Base-by-base conservation (phyloP, 2,329 filamentous ascomycete species). In the Clonostachys rosea region DNA sequence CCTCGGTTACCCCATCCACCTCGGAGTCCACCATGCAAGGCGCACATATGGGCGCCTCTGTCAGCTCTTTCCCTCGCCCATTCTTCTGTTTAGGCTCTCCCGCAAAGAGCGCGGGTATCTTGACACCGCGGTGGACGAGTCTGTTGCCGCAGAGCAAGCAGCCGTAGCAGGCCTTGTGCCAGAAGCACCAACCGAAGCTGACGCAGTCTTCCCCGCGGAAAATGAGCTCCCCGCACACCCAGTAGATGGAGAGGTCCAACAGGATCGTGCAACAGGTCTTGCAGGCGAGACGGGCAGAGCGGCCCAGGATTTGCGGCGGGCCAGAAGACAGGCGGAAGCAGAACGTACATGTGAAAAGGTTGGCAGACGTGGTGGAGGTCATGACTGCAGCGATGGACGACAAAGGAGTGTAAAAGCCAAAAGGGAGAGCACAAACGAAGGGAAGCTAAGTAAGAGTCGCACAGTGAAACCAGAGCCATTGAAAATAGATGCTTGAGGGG, bases 161-260 rank as follows among this genome's bases (percentile, higher is more conserved):
- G 14, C 78, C 76, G 58, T 79, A 82, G 57, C 76, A 82, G 1
- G 60, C 66, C 37, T 68, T 65, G 55, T 82, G 78, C 79, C 77
- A 82, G 56, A 82, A 82, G 54, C 76, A 80, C 78, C 74, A 81
- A 0, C 77, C 77, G n/a, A 81, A 65, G 52, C 76, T 80, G 39
- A 81, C 74, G 51, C 74, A 76, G 49, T 81, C 77, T 20, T 77
- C 71, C 1, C 68, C 74, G 24, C 77, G 73, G 35, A 70, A 69
- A 12, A 82, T 69, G 40, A 78, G 59, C 58, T 80, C 76, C 17
- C 78, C 76, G 52, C 79, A 82, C 24, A 74, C 76, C 79, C 66
- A 81, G 59, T 74, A 81, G 45, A 81, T 74, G 50, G 76, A 75
- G 43, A 81, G 66, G 56, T 79, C 68, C 44, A 81, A 57, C 3